Evolutionary conservation across 177 flowering plant genomes (phyloP).

Genomic region (Vitis hybrid): DNA sequence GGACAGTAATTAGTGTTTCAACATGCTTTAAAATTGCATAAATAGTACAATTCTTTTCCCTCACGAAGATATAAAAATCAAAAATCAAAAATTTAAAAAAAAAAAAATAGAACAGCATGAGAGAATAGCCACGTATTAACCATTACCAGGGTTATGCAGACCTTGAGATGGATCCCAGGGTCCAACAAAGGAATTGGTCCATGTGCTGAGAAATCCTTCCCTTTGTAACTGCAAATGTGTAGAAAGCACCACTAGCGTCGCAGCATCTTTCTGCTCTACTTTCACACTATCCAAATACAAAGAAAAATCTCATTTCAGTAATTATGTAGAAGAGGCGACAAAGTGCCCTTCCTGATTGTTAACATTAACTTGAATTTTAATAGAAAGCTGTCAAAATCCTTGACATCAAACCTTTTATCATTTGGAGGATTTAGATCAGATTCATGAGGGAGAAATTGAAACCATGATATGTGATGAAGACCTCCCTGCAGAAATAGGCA

Average conservation of each 20-base stretch:
- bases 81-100: too few species aligned
- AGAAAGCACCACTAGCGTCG: slow-evolving; percentile 63
- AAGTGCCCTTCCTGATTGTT: not conserved
- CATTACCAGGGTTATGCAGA: slow-evolving; percentile 85
- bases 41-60: not conserved
- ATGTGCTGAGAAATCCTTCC: slow-evolving; percentile 83
- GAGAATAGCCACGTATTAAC: not conserved
- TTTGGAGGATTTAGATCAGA: slow-evolving; percentile 50
- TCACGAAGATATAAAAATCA: not conserved
- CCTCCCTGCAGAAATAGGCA: slow-evolving; percentile 63
- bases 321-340: not conserved
- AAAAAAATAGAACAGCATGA: not conserved
- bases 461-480: slow-evolving; percentile 87
- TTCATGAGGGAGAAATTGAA: slow-evolving; percentile 89
- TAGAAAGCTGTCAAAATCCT: not conserved
- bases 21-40: not conserved
- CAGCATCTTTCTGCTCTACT: slow-evolving; percentile 76
- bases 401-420: slow-evolving; percentile 61
- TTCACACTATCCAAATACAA: slow-evolving; percentile 42
- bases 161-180: slow-evolving; percentile 99
- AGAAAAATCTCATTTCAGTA: slow-evolving; percentile 10
- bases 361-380: slow-evolving; percentile 1
- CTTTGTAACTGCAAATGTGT: slow-evolving; percentile 87
- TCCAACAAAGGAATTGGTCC: slow-evolving; percentile 98
- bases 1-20: slow-evolving; percentile 3